Conservation (phyloP, 768 basidiomycete species). For the Hygrophoropsis aurantiaca region DNA sequence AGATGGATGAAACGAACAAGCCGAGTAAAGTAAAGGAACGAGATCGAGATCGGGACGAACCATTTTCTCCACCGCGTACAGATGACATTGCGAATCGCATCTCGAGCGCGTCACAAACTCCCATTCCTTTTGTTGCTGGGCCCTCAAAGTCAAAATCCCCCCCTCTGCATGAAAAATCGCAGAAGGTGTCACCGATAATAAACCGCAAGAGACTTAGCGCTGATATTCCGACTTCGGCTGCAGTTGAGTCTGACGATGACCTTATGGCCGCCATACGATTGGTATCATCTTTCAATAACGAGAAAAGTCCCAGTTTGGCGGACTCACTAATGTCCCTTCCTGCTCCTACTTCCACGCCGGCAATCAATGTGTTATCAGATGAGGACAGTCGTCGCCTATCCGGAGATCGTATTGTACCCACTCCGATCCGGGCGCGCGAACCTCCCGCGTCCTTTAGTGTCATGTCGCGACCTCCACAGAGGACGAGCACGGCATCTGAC, state of each 20-base stretch:
- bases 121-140: neutral
- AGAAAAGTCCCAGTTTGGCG: constrained; percentile 17
- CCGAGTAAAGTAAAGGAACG: constrained; percentile 17
- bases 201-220: constrained; percentile 15
- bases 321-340: neutral
- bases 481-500: constrained; percentile 23
- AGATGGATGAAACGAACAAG: constrained; percentile 29
- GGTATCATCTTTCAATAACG: constrained; percentile 19
- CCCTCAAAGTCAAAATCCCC: neutral
- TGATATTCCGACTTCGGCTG: constrained; percentile 13
- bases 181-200: too few relatives aligned
- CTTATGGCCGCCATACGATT: constrained; percentile 30
- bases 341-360: neutral
- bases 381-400: neutral
- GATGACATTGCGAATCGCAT: constrained; percentile 19
- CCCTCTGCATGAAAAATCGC: neutral
- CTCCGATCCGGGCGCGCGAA: constrained; percentile 56
- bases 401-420: constrained; percentile 40
- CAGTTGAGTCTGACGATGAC: constrained; percentile 25
- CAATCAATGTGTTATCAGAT: constrained; percentile 3
- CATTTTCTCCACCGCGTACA: constrained; percentile 26
- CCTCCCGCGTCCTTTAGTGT: constrained; percentile 62
- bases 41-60: constrained; percentile 21
- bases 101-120: constrained; percentile 12
- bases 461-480: constrained; percentile 53